A percentile compares a stretch with the other conserved stretches of the same genome.
These are phyloP conservation scores for Ophiocytium majus DNA, from an alignment of 352 stramenopile species.

Conservation along the genomic window DNA sequence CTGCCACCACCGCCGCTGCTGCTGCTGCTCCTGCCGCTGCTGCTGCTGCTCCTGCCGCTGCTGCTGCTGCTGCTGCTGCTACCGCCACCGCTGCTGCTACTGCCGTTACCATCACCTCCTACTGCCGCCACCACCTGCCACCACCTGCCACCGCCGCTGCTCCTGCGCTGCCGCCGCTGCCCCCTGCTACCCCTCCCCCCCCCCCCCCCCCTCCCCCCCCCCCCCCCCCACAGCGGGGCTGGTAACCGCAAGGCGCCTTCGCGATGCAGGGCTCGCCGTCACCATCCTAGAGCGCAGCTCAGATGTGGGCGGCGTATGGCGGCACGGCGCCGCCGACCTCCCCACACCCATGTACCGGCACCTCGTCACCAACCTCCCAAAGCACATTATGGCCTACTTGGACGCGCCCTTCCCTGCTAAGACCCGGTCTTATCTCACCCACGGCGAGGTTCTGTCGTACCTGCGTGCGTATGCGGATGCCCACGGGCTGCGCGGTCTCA, in stretches of 20 bases:
- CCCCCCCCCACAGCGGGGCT: slow-evolving; percentile 38
- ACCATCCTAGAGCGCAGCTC: slow-evolving; percentile 30
- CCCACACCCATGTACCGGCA: slow-evolving; percentile 56
- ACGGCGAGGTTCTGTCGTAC: slow-evolving; percentile 60
- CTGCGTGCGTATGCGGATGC: slow-evolving; percentile 57
- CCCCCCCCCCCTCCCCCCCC: no score
- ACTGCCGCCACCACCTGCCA: not conserved
- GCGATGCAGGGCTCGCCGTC: slow-evolving; percentile 29
- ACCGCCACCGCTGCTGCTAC: not conserved
- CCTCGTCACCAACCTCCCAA: slow-evolving; percentile 63
- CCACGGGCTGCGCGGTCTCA: slow-evolving; percentile 45
- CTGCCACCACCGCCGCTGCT: no score
- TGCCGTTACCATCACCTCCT: not conserved
- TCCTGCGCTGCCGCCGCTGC: not conserved
- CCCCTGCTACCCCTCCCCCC: not conserved
- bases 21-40: no score
- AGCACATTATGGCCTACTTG: slow-evolving; percentile 61
- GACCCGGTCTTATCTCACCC: slow-evolving; percentile 50
- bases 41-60: no score
- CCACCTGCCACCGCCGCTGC: not conserved
- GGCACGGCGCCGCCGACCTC: not conserved
- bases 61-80: not conserved
- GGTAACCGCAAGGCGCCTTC: slow-evolving; percentile 17
- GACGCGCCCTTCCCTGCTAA: slow-evolving; percentile 56
- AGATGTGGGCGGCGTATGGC: slow-evolving; percentile 27